Evolutionary conservation across 371 early-diverging fungal genomes (phyloP), one percentile per base, ranked within the genome.

Genomic region (Blakeslea trispora): DNA sequence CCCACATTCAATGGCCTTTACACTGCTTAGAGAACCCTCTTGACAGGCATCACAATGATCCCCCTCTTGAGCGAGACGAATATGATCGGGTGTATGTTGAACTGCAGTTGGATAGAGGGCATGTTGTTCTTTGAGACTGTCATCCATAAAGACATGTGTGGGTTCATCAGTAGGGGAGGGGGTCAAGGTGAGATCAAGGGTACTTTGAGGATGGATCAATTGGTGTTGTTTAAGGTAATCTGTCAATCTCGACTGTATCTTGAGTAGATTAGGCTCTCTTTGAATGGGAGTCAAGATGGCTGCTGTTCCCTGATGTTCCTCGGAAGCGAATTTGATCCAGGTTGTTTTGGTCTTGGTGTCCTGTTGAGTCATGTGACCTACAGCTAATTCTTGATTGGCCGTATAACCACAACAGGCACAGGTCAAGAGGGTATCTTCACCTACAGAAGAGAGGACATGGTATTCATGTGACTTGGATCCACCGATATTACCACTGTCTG

Each of bases 401-500:
- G 86, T 79, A 61, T 92, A 91, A 10, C 82, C 86, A 63, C 96
- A 95, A 5, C 55, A 45, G 2, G 57, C 22, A 57, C 96, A 95
- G 0, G 72, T 70, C 42, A 94, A 66, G 32, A 95, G 50, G 0
- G 86, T 85, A 55, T 95, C 94, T 70, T 95, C 96, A 5, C 96
- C 96, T 3, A 79, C 87, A 55, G 63, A 59, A 13, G 90, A 87
- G 13, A 87, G 66, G 51, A 92, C 76, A 64, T 94, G 96, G 63
- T 90, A 95, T 69, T 95, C 96, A 59, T 95, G 93, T 0, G 95
- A 94, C 54, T 81, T 70, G 11, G 84, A 81, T 11, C 96, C 96
- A 57, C 96, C 94, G 66, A 95, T 95, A 53, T 89, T 90, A 3
- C 96, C 96, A 32, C 91, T 87, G 58, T 95, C 96, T 0, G 96